Base-by-base conservation (phyloP, 768 basidiomycete species). In the Boletus rex-veris region DNA sequence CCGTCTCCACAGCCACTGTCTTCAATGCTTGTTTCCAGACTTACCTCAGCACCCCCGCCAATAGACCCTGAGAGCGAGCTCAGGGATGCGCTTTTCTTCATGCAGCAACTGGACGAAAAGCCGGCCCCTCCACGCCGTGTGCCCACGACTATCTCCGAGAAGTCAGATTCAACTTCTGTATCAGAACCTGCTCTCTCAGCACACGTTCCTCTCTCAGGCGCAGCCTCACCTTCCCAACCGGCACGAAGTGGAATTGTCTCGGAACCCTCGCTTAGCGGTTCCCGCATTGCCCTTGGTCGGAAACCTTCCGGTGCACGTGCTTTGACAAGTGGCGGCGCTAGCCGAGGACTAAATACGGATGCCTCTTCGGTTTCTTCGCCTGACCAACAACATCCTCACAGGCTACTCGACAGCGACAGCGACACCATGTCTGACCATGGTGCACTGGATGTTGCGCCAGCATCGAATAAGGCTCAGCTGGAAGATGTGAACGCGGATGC, bases 251-350 rank as follows among this genome's bases (percentile, higher is more conserved):
- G 63, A n/a, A 38, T 55, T 36, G 61, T 72, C 59, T 66, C 57
- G 59, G 62, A 76, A 60, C 53, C 63, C 48, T 62, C 68, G 70
- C 54, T 73, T 77, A 61, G 71, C 69, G 64, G 75, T 61, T 48
- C 65, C 76, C 64, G 67, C 54, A 41, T 64, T 45, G 58, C 58
- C 16, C 48, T 71, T 44, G 84, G 85, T 71, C 84, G 87, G 71
- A 89, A 87, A 64, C 89, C 89, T 19, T 85, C 87, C 31, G 89
- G 89, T 45, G 89, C 89, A 84, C 89, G 89, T 84, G 89, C 85
- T 45, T 81, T 75, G 52, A 55, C 60, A 5, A 50, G 48, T 55
- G 53, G 44, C 60, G 64, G 66, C 45, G 46, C 58, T 59, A 70
- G 66, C 77, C 79, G 61, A 72, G 71, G 60, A 53, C 63, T 58